Percentiles rank a stretch among this genome's conserved stretches.
phyloP scores from a whole-genome alignment of 257 asterid species.

The Apocynum venetum region DNA sequence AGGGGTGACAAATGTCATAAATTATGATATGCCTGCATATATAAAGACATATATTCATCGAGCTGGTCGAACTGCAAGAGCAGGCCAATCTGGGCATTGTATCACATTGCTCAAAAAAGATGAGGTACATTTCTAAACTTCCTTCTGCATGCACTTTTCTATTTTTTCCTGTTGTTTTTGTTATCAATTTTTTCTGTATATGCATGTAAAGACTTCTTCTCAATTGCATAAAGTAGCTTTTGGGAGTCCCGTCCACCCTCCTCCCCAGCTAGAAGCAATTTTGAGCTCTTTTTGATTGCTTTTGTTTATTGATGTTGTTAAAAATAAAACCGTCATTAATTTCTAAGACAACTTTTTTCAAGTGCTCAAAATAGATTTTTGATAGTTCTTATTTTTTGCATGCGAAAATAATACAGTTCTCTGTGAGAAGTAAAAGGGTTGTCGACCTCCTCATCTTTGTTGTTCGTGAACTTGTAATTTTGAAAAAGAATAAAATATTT shows the following conservation, averaged over 20 bases:
- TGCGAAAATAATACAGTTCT: not conserved
- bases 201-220: not conserved
- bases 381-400: not conserved
- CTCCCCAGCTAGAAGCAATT: not conserved
- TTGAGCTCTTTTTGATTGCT: not conserved
- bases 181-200: not conserved
- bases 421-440: not conserved
- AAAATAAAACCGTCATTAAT: not conserved
- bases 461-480: not conserved
- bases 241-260: not conserved
- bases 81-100: slow-evolving; percentile 74
- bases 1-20: slow-evolving; percentile 77
- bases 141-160: not conserved
- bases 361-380: not conserved
- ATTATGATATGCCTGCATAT: slow-evolving; percentile 75
- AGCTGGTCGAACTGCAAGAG: slow-evolving; percentile 93
- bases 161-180: not conserved
- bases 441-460: not conserved
- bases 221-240: not conserved
- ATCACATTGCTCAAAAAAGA: slow-evolving; percentile 68
- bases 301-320: not conserved
- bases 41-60: slow-evolving; percentile 84
- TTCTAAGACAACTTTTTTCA: not conserved
- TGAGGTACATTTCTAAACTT: slow-evolving; percentile 41
- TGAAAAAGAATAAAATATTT: not conserved